Percentiles rank a stretch among this genome's conserved stretches.
Conservation (phyloP, 1,139 yeast genomes). For the Kodamaea ohmeri region DNA sequence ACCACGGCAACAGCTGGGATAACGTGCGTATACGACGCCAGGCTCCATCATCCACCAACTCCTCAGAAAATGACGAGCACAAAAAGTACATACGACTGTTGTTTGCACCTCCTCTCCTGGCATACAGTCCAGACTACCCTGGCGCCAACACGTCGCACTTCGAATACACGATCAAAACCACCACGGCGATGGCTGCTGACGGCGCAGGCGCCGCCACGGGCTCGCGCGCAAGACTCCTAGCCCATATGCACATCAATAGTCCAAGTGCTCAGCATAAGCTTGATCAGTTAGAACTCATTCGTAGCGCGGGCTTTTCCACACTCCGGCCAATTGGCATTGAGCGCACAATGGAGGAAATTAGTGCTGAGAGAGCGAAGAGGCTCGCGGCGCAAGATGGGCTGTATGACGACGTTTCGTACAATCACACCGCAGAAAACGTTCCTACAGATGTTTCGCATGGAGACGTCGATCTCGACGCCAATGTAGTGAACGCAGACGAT, state of each 20-base stretch:
- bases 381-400: slow-evolving; percentile 14
- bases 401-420: slow-evolving; percentile 16
- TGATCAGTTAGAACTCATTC: slow-evolving; percentile 41
- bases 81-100: slow-evolving; percentile 19
- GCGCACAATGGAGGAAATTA: slow-evolving; percentile 52
- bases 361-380: slow-evolving; percentile 22
- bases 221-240: slow-evolving; percentile 10
- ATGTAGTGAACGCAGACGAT: slow-evolving; percentile 44
- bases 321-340: slow-evolving; percentile 56
- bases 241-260: slow-evolving; percentile 14
- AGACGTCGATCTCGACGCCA: slow-evolving; percentile 47
- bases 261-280: slow-evolving; percentile 37
- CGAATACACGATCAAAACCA: slow-evolving; percentile 31
- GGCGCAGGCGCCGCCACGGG: slow-evolving; percentile 8
- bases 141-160: slow-evolving; percentile 41
- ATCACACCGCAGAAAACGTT: slow-evolving; percentile 17
- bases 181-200: slow-evolving; percentile 15
- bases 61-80: slow-evolving; percentile 19
- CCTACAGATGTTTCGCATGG: slow-evolving; percentile 12
- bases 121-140: slow-evolving; percentile 51
- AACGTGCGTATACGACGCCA: slow-evolving; percentile 9
- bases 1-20: slow-evolving; percentile 11
- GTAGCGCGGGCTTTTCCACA: slow-evolving; percentile 48
- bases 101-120: slow-evolving; percentile 53
- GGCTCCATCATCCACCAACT: slow-evolving; percentile 8